Evolutionary conservation across 2,329 filamentous ascomycete species (phyloP), one percentile per base, ranked within the genome.

Genomic region (Metarhizium anisopliae): DNA sequence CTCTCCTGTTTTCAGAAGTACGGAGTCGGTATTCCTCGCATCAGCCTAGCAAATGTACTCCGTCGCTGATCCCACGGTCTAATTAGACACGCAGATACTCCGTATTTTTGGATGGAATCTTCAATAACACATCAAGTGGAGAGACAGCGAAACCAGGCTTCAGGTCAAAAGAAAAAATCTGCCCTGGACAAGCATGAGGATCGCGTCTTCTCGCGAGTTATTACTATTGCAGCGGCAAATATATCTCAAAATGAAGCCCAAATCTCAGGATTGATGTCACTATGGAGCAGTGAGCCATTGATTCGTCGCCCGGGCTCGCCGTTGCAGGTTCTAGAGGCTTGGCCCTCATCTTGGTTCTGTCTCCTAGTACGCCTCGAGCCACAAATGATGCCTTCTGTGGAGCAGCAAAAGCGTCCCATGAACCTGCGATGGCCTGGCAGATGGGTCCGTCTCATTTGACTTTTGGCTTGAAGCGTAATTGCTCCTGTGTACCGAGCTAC

Each of bases 391-490:
- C 6, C 7, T 30, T 49, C 45, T 30, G 45, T 49, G 45, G 45
- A 25, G 43, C 20, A n/a, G 13, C n/a, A 20, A 25, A 14, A 25
- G 25, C 25, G 25, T 3, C 25, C 25, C 25, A 18, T 20, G 18
- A n/a, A 18, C n/a, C 18, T n/a, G 10, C n/a, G 43, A 11, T 32
- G 42, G 30, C 32, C 32, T n/a, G n/a, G 29, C 20, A 3, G 20
- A 20, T 47, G 52, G 52, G 52, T 32, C 52, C 3, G 52, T 50
- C 45, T 54, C 45, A 54, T 54, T 54, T 38, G 52, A 54, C 45
- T 54, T 54, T 49, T 18, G 45, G 25, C 42, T 36, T n/a, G 51
- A 53, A 47, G 43, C 52, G 43, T 54, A 54, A 54, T 54, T 50
- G 25, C 42, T 36, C 14, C 38, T 40, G 10, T 4, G 32, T 40